A percentile compares a stretch with the other conserved stretches of the same genome.
phyloP scores from a whole-genome alignment of 371 early-diverging fungal species.

The Syncephalastrum racemosum region DNA sequence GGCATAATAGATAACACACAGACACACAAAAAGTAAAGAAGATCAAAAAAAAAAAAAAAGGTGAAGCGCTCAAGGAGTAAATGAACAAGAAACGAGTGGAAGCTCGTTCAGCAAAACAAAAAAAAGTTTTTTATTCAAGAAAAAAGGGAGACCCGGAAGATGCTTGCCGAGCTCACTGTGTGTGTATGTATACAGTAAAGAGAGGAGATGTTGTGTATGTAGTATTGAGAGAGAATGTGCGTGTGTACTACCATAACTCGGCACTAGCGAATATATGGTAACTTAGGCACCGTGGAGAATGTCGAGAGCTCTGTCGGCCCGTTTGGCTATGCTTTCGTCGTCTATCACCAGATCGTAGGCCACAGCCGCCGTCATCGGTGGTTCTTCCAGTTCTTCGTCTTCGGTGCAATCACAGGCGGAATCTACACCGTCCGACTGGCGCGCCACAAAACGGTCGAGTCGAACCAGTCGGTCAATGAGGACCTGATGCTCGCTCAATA shows the following conservation, averaged over 20 bases:
- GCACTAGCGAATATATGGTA: background rate
- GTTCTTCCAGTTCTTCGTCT: constrained; percentile 17
- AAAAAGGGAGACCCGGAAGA: too few species aligned
- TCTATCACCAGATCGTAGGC: constrained; percentile 9
- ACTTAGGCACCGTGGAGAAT: constrained; percentile 36
- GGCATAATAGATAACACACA: too few species aligned
- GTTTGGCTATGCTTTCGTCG: constrained; percentile 16
- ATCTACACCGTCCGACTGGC: constrained; percentile 30
- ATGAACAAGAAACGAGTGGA: constrained; percentile 14
- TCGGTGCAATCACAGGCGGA: constrained; percentile 33
- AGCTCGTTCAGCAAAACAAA: constrained; percentile 7
- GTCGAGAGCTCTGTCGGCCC: constrained; percentile 34
- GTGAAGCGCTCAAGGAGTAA: constrained; percentile 20
- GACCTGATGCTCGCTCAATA: constrained; percentile 12
- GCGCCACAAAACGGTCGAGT: constrained; percentile 25
- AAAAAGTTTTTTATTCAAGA: background rate
- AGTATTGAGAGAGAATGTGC: too few species aligned
- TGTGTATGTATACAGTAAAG: constrained; percentile 1
- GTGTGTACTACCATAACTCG: too few species aligned
- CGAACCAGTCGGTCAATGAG: constrained; percentile 32
- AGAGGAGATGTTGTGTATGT: background rate
- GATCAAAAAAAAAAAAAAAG: constrained; percentile 1
- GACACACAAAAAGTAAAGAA: constrained; percentile 6
- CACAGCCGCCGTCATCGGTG: background rate
- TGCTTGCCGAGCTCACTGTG: background rate